Base-by-base conservation (phyloP, 768 basidiomycete genomes). In the Hortiboletus campestris region DNA sequence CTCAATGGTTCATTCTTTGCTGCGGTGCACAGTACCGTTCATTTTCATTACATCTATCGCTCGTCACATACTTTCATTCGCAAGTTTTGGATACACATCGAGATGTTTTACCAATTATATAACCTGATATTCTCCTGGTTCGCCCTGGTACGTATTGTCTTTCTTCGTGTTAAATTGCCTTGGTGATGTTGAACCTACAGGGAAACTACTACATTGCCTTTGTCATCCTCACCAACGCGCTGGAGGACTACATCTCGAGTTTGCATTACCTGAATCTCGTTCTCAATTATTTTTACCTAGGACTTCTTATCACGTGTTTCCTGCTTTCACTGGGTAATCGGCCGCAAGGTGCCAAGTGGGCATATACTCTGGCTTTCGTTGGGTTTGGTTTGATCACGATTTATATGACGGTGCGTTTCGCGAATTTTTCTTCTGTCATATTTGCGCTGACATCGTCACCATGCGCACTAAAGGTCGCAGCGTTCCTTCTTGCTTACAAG, bases 1-100 rank as follows among this genome's bases (percentile, higher is more conserved):
- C 80, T 99, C 28, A 98, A 98, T 70, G 94, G 96, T 14, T 95
- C 93, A 4, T 98, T 99, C 84, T 99, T 99, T 72, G 97, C 95
- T 11, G 92, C 90, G 0, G 85, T 98, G 16, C 94, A 98, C 74
- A 86, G 88, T 54, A 89, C 85, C 5, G 79, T 94, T 60, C 92
- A 98, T 69, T 98, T 99, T 73, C 86, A 91, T 61, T 98, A 98
- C 68, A 83, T 99, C 39, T 98, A 98, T 70, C 85, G 96, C 25
- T 92, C 89, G 10, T 87, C 90, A 19, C 94, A 96, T 69, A 73
- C 81, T 0, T 82, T 94, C 67, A 31, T 86, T 38, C 80, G 93
- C 65, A 98, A 98, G 74, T 84, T 90, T 68, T 96, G 91, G 90
- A 89, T 98, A 38, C 96, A 98, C 59, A 78, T 98, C 53, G 95